A percentile compares a stretch with the other conserved stretches of the same genome.
Conservation (phyloP, 2,329 filamentous ascomycete genomes). For the Verticillium albo-atrum region DNA sequence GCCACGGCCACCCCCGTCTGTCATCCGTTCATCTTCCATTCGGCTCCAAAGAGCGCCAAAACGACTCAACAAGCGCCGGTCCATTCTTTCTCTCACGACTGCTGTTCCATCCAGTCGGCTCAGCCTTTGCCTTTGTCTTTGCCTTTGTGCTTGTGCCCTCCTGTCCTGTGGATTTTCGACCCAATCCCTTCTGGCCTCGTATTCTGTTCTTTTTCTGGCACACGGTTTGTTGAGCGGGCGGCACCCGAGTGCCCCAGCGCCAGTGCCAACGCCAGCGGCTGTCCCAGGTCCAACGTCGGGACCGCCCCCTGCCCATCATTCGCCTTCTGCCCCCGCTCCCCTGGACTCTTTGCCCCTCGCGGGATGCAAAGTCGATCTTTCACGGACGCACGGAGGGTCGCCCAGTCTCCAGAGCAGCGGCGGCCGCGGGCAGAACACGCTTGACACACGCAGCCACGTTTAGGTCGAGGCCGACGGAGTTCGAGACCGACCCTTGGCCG, state of each 20-base stretch:
- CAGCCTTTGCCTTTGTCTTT: neutral
- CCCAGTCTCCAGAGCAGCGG: neutral
- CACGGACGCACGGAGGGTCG: neutral
- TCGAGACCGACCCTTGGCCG: neutral
- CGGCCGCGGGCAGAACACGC: too few species aligned
- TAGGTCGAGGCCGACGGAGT: neutral
- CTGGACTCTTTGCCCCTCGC: neutral
- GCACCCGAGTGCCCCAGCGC: neutral
- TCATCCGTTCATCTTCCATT: neutral
- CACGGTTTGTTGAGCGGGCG: neutral
- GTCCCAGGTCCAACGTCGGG: neutral
- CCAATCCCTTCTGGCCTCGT: neutral
- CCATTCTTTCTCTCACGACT: neutral
- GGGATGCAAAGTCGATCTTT: neutral
- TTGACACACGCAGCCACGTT: neutral
- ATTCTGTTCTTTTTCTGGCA: neutral
- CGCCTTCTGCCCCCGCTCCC: neutral
- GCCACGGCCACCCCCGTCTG: neutral
- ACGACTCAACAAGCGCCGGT: neutral
- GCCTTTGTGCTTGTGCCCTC: neutral
- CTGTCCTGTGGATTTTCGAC: neutral
- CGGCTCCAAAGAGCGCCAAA: neutral
- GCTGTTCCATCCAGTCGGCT: neutral
- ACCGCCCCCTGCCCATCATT: neutral
- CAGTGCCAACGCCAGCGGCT: neutral